These are phyloP conservation scores for Endoconidiophora laricicola DNA, from an alignment of 2,329 filamentous ascomycete species.

Conservation along the genomic window DNA sequence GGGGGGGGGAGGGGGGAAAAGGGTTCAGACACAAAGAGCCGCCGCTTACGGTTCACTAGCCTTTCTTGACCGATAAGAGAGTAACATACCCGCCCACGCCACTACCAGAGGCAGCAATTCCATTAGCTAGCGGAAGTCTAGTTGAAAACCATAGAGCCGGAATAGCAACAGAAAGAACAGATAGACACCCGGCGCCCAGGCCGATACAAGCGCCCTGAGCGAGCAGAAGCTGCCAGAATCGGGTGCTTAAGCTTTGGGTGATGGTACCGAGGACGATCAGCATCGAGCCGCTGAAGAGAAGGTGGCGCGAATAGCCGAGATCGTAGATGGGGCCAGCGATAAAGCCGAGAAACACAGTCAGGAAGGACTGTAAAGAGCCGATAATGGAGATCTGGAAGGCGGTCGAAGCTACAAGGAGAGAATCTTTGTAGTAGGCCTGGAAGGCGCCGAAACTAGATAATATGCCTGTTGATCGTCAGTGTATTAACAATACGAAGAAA, in stretches of 20 bases:
- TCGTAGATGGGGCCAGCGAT: slow-evolving; percentile 26
- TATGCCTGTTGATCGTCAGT: not conserved
- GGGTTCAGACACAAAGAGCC: not conserved
- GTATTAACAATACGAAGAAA: not conserved
- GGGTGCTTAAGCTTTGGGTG: slow-evolving; percentile 21
- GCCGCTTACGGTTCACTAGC: not conserved
- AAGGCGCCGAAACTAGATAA: slow-evolving; percentile 22
- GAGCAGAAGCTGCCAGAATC: slow-evolving; percentile 27
- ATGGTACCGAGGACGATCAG: slow-evolving; percentile 24
- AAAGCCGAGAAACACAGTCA: slow-evolving; percentile 22
- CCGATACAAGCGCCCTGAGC: slow-evolving; percentile 27
- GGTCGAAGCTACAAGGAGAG: slow-evolving; percentile 16
- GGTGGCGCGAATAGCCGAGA: slow-evolving; percentile 21
- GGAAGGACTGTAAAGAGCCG: slow-evolving; percentile 22
- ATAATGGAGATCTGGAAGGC: slow-evolving; percentile 22
- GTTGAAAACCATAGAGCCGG: slow-evolving; percentile 25
- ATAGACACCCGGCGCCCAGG: slow-evolving; percentile 25
- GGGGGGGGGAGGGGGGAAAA: too few species aligned
- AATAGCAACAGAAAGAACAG: slow-evolving; percentile 24
- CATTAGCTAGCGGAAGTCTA: slow-evolving; percentile 25
- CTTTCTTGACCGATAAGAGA: not conserved
- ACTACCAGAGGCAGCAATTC: slow-evolving; percentile 26
- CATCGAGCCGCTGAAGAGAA: slow-evolving; percentile 20
- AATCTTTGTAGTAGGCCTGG: slow-evolving; percentile 20
- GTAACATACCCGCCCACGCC: slow-evolving; percentile 20